Percentiles rank a stretch among this genome's conserved stretches.
phyloP scores from a whole-genome alignment of 768 basidiomycete species.

The Pleurotus sapidus region DNA sequence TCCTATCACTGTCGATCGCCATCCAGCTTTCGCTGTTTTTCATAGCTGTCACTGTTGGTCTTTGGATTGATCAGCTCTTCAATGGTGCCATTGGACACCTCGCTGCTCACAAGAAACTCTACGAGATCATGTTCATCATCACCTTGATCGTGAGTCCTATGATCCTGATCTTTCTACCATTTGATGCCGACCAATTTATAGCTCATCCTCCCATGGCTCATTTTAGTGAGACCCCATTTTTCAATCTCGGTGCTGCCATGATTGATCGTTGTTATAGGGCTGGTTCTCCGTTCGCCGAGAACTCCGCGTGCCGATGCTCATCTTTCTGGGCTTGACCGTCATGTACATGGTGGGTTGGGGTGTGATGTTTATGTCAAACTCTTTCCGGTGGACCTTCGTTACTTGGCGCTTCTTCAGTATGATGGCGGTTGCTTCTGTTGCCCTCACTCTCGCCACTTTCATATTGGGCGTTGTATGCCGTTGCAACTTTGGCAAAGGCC shows the following conservation, averaged over 20 bases:
- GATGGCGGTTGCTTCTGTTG: conserved; percentile 55
- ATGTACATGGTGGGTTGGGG: conserved; percentile 69
- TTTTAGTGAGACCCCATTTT: conserved; percentile 33
- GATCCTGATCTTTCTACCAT: background rate
- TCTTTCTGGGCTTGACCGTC: conserved; percentile 60
- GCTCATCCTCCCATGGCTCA: conserved; percentile 71
- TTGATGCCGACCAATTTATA: conserved; percentile 22
- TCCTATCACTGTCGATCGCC: conserved; percentile 65
- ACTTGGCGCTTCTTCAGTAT: conserved; percentile 75
- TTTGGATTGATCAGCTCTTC: conserved; percentile 78
- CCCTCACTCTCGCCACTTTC: conserved; percentile 52
- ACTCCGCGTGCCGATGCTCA: conserved; percentile 50
- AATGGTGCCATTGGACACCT: conserved; percentile 61
- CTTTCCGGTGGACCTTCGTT: conserved; percentile 75
- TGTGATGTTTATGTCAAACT: conserved; percentile 66
- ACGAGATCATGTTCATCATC: conserved; percentile 52
- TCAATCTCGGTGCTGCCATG: background rate
- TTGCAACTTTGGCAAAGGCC: conserved; percentile 75
- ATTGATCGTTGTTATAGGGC: conserved; percentile 38
- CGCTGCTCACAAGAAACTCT: conserved; percentile 40
- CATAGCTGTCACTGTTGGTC: conserved; percentile 61
- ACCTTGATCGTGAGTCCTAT: conserved; percentile 54
- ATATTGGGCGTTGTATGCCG: conserved; percentile 65
- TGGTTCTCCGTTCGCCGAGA: conserved; percentile 78
- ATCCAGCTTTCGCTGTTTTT: conserved; percentile 81